These are phyloP conservation scores for Lipomyces sp. DNA, from an alignment of 805 yeast genomes.

Conservation along the genomic window DNA sequence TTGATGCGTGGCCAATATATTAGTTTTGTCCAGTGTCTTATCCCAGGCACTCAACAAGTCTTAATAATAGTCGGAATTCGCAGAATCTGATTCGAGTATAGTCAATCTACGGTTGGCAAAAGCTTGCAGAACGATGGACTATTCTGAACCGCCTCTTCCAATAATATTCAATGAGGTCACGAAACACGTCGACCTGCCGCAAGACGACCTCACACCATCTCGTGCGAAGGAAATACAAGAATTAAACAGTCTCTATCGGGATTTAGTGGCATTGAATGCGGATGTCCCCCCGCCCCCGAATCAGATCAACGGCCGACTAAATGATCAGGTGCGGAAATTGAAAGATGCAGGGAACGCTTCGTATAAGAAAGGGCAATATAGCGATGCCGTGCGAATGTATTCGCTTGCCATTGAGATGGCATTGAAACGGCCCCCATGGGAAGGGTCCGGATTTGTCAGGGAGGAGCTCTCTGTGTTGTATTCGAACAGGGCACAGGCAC, in stretches of 20 bases:
- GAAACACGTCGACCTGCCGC: slow-evolving; percentile 27
- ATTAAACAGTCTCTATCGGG: slow-evolving; percentile 44
- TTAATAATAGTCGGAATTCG: not conserved
- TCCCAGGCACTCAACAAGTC: not conserved
- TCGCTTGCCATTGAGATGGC: slow-evolving; percentile 50
- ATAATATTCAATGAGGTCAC: slow-evolving; percentile 29
- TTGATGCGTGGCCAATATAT: no score
- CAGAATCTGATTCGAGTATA: not conserved
- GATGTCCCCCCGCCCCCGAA: slow-evolving; percentile 49
- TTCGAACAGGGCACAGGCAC: slow-evolving; percentile 49
- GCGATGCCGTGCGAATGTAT: slow-evolving; percentile 47
- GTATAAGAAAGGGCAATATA: slow-evolving; percentile 37
- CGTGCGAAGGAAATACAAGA: slow-evolving; percentile 39
- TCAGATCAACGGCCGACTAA: slow-evolving; percentile 41
- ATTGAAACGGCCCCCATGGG: slow-evolving; percentile 50
- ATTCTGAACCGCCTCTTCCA: not conserved
- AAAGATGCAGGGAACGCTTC: slow-evolving; percentile 44
- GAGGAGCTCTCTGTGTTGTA: slow-evolving; percentile 46
- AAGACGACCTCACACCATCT: slow-evolving; percentile 26
- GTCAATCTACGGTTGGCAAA: no score
- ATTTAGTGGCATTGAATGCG: slow-evolving; percentile 42
- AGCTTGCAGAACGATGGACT: not conserved
- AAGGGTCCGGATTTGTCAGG: slow-evolving; percentile 44
- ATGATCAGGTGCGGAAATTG: slow-evolving; percentile 45
- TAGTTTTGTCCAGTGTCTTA: no score